Evolutionary conservation across 805 yeast species (phyloP), one percentile per base, ranked within the genome.

Genomic region (Yamadazyma tumulicola): DNA sequence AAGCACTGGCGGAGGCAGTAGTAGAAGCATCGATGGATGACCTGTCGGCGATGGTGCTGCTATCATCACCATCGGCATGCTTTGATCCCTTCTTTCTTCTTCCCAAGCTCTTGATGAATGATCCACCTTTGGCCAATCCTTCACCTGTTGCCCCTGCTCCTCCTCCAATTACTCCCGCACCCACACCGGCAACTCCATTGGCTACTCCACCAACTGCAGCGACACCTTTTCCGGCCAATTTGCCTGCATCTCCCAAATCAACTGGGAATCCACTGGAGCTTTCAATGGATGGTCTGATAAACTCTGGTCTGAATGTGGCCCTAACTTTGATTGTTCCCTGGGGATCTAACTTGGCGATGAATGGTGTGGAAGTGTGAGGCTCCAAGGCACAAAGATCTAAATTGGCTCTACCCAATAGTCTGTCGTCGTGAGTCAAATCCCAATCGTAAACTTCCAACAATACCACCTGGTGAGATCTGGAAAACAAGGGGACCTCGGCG

Each of bases 361-460:
- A 66, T 9, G 67, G 63, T 23, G 73, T 65, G 10, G 68, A 48
- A 26, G 67, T 54, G 17, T 59, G 59, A 2, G 79, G 73, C n/a
- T 63, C 64, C 26, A 84, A 46, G 2, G 65, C 41, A 1, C 74
- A 57, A 12, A 80, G 54, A 45, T 81, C 81, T 22, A 84, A 42
- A 1, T 42, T 44, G 6, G 70, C 73, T 21, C 57, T 47, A 27
- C 89, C 89, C 32, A 85, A 55, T 16, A 69, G 52, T 43, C 77
- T 84, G 56, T 80, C 77, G 33, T 70, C 74, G 43, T 85, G 89
- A 16, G 88, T 74, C 52, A 81, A 69, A 58, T 85, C 93, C 91
- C 91, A 85, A 56, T 85, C 93, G 49, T 61, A 74, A 12, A 80
- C 76, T 29, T 70, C 72, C 16, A 80, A 46, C 21, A 56, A 42